phyloP scores from a whole-genome alignment of 768 basidiomycete species.

The Hypholoma sublateritium region DNA sequence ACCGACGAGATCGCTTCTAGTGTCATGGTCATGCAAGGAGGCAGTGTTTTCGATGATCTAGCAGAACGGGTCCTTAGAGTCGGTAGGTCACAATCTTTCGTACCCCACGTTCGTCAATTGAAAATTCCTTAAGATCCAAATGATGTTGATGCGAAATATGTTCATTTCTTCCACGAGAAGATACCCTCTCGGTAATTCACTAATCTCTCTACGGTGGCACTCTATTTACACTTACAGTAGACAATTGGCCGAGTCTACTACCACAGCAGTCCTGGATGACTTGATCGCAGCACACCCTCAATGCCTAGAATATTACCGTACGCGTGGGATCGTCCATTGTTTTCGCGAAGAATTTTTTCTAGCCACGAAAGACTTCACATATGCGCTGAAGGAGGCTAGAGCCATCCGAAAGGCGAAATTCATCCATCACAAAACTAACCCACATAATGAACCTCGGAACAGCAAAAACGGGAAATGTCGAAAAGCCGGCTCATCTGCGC shows the following conservation, averaged over 20 bases:
- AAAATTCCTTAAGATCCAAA: slow-evolving; percentile 54
- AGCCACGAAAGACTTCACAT: slow-evolving; percentile 80
- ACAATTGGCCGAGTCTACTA: slow-evolving; percentile 83
- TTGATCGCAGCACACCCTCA: slow-evolving; percentile 75
- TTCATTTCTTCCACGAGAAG: slow-evolving; percentile 94
- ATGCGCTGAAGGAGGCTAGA: slow-evolving; percentile 77
- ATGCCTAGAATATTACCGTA: slow-evolving; percentile 81
- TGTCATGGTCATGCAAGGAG: slow-evolving; percentile 95
- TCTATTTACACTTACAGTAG: slow-evolving; percentile 36
- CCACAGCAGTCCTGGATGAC: slow-evolving; percentile 74
- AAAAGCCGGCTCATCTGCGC: slow-evolving; percentile 44
- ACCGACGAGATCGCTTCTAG: slow-evolving; percentile 89
- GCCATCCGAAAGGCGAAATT: slow-evolving; percentile 64
- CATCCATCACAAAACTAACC: slow-evolving; percentile 46
- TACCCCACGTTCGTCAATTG: not conserved
- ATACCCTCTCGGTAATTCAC: slow-evolving; percentile 77
- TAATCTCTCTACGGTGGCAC: slow-evolving; percentile 3
- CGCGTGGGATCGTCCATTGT: slow-evolving; percentile 87
- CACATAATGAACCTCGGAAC: slow-evolving; percentile 30
- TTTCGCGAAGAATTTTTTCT: slow-evolving; percentile 80
- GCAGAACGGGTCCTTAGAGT: slow-evolving; percentile 81
- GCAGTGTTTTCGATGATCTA: slow-evolving; percentile 90
- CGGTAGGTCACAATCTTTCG: slow-evolving; percentile 27
- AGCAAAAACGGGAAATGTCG: slow-evolving; percentile 50
- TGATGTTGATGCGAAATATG: slow-evolving; percentile 81